Evolutionary conservation across 176 grass and related monocot species (phyloP).

Genomic region (Oryza officinalis): DNA sequence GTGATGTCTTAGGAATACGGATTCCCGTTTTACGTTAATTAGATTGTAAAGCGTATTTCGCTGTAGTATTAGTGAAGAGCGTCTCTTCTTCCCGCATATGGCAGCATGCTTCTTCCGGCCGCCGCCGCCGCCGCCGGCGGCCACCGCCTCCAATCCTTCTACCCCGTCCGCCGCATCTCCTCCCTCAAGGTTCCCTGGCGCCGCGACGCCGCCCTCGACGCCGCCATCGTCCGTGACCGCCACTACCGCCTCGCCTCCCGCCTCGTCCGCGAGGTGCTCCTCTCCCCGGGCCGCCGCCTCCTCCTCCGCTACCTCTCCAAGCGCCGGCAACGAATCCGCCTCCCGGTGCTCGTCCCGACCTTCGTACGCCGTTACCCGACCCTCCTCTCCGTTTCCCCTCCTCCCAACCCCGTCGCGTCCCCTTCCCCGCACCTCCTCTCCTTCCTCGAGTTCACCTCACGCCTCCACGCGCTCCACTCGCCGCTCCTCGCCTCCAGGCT

Average conservation of each 20-base stretch:
- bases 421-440: slow-evolving; percentile 60
- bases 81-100: not conserved
- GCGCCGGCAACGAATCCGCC: slow-evolving; percentile 64
- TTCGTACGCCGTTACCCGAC: slow-evolving; percentile 80
- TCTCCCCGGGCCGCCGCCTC: slow-evolving; percentile 57
- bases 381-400: slow-evolving; percentile 66
- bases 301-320: slow-evolving; percentile 73
- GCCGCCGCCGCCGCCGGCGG: slow-evolving; percentile 5
- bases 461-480: slow-evolving; percentile 43
- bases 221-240: slow-evolving; percentile 63
- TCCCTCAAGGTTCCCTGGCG: slow-evolving; percentile 76
- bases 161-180: slow-evolving; percentile 25
- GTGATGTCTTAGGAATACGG: not conserved
- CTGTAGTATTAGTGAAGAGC: too few relatives aligned
- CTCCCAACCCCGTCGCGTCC: slow-evolving; percentile 50
- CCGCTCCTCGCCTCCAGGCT: slow-evolving; percentile 58
- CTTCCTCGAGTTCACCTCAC: slow-evolving; percentile 49
- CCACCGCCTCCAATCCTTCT: not conserved
- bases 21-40: not conserved
- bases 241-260: slow-evolving; percentile 49
- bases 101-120: slow-evolving; percentile 23
- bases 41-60: not conserved
- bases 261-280: slow-evolving; percentile 83
- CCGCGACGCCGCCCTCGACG: slow-evolving; percentile 60
- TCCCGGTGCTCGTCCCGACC: slow-evolving; percentile 52